phyloP scores from a whole-genome alignment of 1,139 yeast genomes.

The Hemisphaericaspora lyxosophila region DNA sequence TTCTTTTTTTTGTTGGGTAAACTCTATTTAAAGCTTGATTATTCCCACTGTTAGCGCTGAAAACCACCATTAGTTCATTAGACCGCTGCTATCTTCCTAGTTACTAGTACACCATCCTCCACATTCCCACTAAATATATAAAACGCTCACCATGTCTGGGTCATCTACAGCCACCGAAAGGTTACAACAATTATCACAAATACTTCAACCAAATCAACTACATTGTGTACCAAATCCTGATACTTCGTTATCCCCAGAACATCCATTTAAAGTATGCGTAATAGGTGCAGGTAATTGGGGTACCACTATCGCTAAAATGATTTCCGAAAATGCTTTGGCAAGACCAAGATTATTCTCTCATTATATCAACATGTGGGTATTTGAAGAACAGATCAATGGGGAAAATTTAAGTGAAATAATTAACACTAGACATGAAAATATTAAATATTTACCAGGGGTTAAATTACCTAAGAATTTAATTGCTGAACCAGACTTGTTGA shows the following conservation, averaged over 20 bases:
- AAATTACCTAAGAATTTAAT: slow-evolving; percentile 43
- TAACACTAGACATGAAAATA: slow-evolving; percentile 45
- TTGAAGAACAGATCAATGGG: slow-evolving; percentile 44
- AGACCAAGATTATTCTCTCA: slow-evolving; percentile 41
- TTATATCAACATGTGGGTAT: slow-evolving; percentile 50
- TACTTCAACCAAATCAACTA: slow-evolving; percentile 26
- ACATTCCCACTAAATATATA: no score
- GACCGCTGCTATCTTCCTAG: no score
- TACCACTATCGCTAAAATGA: slow-evolving; percentile 47
- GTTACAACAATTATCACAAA: slow-evolving; percentile 40
- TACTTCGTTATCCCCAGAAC: slow-evolving; percentile 23
- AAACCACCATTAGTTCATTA: no score
- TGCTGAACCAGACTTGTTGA: slow-evolving; percentile 41
- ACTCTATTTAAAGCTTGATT: no score
- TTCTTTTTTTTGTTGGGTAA: no score
- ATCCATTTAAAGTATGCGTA: slow-evolving; percentile 42
- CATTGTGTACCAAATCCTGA: slow-evolving; percentile 17
- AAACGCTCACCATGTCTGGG: slow-evolving; percentile 1
- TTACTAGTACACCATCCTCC: no score
- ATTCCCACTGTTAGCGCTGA: no score
- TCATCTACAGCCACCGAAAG: slow-evolving; percentile 28
- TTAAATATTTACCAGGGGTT: slow-evolving; percentile 46
- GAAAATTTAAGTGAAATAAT: slow-evolving; percentile 45
- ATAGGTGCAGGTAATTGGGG: slow-evolving; percentile 55
- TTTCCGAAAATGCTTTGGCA: slow-evolving; percentile 44